phyloP scores from a whole-genome alignment of 768 basidiomycete genomes.

The Mycena venus region DNA sequence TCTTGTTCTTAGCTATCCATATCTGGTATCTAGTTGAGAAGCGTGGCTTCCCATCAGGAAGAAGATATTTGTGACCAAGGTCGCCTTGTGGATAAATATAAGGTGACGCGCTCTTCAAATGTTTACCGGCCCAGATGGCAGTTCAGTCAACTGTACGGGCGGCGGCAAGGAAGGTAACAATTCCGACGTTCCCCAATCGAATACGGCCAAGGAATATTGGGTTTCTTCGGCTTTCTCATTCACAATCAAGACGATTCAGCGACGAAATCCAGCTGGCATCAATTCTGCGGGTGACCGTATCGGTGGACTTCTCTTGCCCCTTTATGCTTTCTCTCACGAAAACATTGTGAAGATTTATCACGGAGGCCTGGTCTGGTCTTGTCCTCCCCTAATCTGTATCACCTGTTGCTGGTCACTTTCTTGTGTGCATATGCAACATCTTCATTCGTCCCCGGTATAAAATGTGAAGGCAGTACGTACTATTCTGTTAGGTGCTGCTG shows the following conservation, averaged over 20 bases:
- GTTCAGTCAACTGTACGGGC: too few relatives aligned
- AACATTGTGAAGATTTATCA: not conserved
- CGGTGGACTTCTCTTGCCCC: not conserved
- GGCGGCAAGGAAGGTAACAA: too few relatives aligned
- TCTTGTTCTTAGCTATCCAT: too few relatives aligned
- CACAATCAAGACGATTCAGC: too few relatives aligned
- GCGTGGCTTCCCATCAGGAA: not conserved
- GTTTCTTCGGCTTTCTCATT: too few relatives aligned
- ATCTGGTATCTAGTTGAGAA: too few relatives aligned
- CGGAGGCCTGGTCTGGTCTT: not conserved
- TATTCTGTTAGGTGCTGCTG: constrained; percentile 5
- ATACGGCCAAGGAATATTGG: too few relatives aligned
- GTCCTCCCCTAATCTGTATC: not conserved
- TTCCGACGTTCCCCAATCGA: too few relatives aligned
- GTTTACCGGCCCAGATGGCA: too few relatives aligned
- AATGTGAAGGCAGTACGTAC: not conserved
- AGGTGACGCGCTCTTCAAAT: too few relatives aligned
- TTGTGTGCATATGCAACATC: not conserved
- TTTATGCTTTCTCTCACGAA: not conserved
- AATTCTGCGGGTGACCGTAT: not conserved
- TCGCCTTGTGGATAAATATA: too few relatives aligned
- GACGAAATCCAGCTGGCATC: not conserved
- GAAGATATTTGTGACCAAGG: too few relatives aligned
- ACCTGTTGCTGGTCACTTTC: not conserved
- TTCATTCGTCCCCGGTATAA: not conserved